Conservation (phyloP, 805 yeast genomes). For the Suhomyces vadensis region DNA sequence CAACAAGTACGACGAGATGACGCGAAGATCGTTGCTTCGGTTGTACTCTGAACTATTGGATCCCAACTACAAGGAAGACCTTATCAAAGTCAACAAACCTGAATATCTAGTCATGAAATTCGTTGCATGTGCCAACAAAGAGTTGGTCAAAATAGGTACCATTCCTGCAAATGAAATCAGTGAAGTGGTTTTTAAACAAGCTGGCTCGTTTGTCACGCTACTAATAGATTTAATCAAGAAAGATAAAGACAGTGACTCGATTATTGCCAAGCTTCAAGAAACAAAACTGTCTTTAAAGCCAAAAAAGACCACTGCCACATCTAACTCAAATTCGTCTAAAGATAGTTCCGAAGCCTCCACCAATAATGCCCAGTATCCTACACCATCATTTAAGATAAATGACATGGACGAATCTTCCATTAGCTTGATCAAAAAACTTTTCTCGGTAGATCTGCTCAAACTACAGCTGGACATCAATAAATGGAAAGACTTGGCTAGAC, state of each 20-base stretch:
- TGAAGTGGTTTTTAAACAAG: constrained; percentile 36
- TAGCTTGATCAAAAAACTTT: constrained; percentile 47
- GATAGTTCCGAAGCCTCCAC: neutral
- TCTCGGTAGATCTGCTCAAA: constrained; percentile 46
- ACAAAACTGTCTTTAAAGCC: constrained; percentile 41
- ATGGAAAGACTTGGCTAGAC: constrained; percentile 42
- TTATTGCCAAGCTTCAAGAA: constrained; percentile 45
- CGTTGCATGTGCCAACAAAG: constrained; percentile 54
- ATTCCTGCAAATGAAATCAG: constrained; percentile 28
- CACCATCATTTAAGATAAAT: constrained; percentile 52
- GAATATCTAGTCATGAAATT: constrained; percentile 54
- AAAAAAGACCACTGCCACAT: constrained; percentile 7
- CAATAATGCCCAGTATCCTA: constrained; percentile 23
- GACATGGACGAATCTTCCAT: constrained; percentile 55
- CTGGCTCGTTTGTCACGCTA: constrained; percentile 37
- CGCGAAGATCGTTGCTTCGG: constrained; percentile 59
- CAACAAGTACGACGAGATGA: constrained; percentile 43
- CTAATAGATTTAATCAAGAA: constrained; percentile 37
- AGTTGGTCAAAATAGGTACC: constrained; percentile 44
- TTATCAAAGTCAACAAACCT: constrained; percentile 32
- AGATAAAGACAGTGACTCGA: constrained; percentile 38
- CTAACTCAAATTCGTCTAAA: neutral
- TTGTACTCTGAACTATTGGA: constrained; percentile 62
- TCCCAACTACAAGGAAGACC: constrained; percentile 41
- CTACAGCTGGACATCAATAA: constrained; percentile 56